Conservation (phyloP, 2,329 filamentous ascomycete genomes). For the Aspergillaceae sp. region DNA sequence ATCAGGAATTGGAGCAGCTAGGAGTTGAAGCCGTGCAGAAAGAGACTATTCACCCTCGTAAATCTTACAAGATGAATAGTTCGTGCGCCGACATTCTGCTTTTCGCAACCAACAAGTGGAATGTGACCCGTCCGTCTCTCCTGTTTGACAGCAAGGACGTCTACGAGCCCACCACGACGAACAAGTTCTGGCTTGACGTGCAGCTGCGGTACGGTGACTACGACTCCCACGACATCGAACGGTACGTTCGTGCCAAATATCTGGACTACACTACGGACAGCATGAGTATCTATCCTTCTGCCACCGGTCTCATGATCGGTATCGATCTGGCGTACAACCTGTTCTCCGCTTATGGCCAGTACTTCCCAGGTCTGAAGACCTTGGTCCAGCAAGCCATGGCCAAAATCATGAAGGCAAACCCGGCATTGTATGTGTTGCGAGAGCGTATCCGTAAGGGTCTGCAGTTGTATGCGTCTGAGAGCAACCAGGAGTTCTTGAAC, state of each 20-base stretch:
- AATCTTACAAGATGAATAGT: conserved; percentile 99
- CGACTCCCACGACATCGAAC: conserved; percentile 96
- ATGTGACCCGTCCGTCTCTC: conserved; percentile 84
- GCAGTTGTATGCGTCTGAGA: conserved; percentile 95
- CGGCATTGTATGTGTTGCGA: conserved; percentile 86
- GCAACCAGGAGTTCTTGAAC: conserved; percentile 98
- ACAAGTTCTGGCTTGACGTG: conserved; percentile 99
- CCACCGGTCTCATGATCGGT: conserved; percentile 93
- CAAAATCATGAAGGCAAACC: conserved; percentile 99
- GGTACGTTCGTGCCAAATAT: conserved; percentile 95
- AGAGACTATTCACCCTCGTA: conserved; percentile 96
- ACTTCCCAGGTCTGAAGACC: conserved; percentile 95
- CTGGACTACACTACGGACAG: conserved; percentile 98
- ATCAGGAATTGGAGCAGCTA: conserved; percentile 90
- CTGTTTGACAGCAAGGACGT: conserved; percentile 94
- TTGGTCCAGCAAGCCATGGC: conserved; percentile 97
- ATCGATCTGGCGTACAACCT: conserved; percentile 97
- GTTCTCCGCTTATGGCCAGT: conserved; percentile 96
- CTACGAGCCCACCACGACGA: conserved; percentile 87
- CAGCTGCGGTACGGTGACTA: conserved; percentile 96
- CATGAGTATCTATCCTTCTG: conserved; percentile 96
- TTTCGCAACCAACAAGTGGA: conserved; percentile 98
- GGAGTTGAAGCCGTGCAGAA: conserved; percentile 98
- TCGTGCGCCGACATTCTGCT: conserved; percentile 95
- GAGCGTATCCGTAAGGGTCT: conserved; percentile 98